Conservation (phyloP, 805 yeast species). For the Candida tibetensis region DNA sequence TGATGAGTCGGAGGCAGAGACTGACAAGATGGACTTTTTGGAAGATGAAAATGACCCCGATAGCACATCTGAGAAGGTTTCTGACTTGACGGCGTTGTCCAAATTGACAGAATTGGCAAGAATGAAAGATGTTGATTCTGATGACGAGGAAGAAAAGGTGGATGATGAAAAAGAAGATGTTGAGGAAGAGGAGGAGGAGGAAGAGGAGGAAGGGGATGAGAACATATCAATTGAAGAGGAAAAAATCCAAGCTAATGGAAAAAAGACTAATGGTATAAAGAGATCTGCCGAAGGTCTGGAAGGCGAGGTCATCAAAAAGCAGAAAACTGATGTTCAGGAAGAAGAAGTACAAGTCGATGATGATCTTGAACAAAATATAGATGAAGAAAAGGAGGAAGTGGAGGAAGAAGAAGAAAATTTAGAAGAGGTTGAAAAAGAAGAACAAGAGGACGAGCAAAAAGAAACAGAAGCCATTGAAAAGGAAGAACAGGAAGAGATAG, state of each 20-base stretch:
- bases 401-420: slow-evolving; percentile 9
- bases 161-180: not conserved
- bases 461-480: no score
- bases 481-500: slow-evolving; percentile 34
- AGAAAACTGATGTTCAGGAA: not conserved
- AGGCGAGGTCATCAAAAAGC: slow-evolving; percentile 1
- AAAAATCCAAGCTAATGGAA: slow-evolving; percentile 1
- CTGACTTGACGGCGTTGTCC: slow-evolving; percentile 40
- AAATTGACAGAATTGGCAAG: slow-evolving; percentile 43
- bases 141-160: slow-evolving; percentile 16
- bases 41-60: slow-evolving; percentile 31
- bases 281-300: slow-evolving; percentile 1
- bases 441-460: slow-evolving; percentile 5
- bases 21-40: slow-evolving; percentile 73
- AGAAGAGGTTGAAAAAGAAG: slow-evolving; percentile 6
- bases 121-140: slow-evolving; percentile 36
- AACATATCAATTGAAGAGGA: slow-evolving; percentile 1
- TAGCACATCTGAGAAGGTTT: slow-evolving; percentile 19
- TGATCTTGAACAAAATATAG: slow-evolving; percentile 10
- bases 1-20: slow-evolving; percentile 81
- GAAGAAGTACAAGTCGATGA: not conserved
- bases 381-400: slow-evolving; percentile 5
- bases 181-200: not conserved
- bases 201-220: not conserved
- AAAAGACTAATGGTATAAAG: not conserved